phyloP scores from a whole-genome alignment of 345 rosid genomes.

The Bruguiera sexangula region DNA sequence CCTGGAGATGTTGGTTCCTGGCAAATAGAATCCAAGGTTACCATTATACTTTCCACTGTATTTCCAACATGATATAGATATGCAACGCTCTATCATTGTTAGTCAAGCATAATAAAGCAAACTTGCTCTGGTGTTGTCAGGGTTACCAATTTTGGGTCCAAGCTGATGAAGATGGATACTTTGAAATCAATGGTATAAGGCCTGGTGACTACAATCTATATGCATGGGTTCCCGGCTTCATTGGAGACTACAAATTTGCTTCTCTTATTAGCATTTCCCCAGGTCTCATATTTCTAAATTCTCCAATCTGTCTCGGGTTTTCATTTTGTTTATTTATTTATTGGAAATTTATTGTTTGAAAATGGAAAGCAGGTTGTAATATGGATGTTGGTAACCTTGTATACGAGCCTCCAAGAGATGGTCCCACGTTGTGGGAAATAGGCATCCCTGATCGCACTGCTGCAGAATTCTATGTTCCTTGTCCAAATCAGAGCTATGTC shows the following conservation, averaged over 20 bases:
- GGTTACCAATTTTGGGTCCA: conserved; percentile 81
- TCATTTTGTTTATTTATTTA: neutral
- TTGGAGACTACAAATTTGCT: conserved; percentile 64
- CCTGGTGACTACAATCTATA: conserved; percentile 62
- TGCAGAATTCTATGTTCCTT: conserved; percentile 72
- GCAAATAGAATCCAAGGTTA: conserved; percentile 80
- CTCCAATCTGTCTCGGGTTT: neutral
- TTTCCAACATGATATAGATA: neutral
- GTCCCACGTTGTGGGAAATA: conserved; percentile 88
- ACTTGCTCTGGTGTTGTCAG: conserved; percentile 21
- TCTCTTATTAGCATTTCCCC: conserved; percentile 36
- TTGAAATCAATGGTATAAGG: conserved; percentile 44
- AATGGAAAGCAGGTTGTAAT: conserved; percentile 38
- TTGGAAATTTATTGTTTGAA: neutral
- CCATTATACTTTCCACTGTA: neutral
- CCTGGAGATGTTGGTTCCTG: conserved; percentile 81
- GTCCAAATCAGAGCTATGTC: conserved; percentile 59
- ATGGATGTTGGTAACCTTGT: conserved; percentile 55
- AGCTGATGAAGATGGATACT: conserved; percentile 56
- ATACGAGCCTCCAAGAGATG: conserved; percentile 76
- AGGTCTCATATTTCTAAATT: conserved; percentile 35
- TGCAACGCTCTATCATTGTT: too few relatives aligned
- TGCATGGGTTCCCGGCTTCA: conserved; percentile 82
- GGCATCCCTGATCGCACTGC: conserved; percentile 84
- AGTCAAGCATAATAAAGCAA: neutral